Evolutionary conservation across 805 yeast genomes (phyloP).

Genomic region (Lipomyces sp.): DNA sequence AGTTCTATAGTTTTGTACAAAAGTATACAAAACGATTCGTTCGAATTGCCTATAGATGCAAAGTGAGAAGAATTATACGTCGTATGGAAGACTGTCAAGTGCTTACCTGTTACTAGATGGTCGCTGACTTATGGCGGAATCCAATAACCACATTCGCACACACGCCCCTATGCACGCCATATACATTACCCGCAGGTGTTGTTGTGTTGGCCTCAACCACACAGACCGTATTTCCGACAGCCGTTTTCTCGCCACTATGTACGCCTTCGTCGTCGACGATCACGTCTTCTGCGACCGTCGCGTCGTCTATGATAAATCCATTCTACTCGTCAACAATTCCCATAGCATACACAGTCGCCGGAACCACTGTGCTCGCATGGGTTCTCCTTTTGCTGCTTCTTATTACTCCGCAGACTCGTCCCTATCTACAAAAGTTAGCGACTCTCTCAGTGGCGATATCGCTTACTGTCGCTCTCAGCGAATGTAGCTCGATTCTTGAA

Average conservation of each 20-base stretch:
- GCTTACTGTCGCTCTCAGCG: constrained; percentile 57
- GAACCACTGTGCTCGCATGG: constrained; percentile 60
- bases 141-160: constrained; percentile 30
- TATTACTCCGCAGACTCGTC: constrained; percentile 62
- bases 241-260: constrained; percentile 32
- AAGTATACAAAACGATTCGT: not conserved
- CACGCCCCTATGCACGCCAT: constrained; percentile 27
- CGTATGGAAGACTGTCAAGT: not conserved
- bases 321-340: constrained; percentile 45
- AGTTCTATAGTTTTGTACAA: not conserved
- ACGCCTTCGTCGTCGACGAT: constrained; percentile 7
- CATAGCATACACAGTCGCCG: constrained; percentile 44
- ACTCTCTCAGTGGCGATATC: constrained; percentile 61
- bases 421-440: constrained; percentile 60
- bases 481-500: constrained; percentile 53
- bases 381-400: constrained; percentile 64
- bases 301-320: constrained; percentile 36
- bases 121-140: constrained; percentile 31
- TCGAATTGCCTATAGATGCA: not conserved
- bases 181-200: constrained; percentile 35
- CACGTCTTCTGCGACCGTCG: constrained; percentile 5
- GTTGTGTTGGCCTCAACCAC: constrained; percentile 30
- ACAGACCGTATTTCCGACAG: constrained; percentile 22
- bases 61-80: not conserved
- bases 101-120: not conserved